Evolutionary conservation across 2,329 filamentous ascomycete species (phyloP).

Genomic region (Microcyclosporella mali): DNA sequence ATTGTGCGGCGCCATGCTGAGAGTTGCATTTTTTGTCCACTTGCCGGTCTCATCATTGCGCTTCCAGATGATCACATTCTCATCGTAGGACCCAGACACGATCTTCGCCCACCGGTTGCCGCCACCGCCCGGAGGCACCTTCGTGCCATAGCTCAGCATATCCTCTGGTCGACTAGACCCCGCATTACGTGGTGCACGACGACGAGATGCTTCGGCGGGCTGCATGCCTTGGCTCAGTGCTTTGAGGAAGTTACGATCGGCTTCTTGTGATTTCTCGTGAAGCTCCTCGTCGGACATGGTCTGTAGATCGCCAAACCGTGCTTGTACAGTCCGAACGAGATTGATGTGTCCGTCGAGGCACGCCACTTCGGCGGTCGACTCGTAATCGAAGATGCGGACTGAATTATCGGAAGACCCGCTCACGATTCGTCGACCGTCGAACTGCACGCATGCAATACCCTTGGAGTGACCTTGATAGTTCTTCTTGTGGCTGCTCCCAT

Average conservation of each 20-base stretch:
- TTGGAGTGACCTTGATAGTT: constrained; percentile 80
- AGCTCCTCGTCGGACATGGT: constrained; percentile 68
- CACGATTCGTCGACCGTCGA: constrained; percentile 86
- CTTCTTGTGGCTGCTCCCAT: constrained; percentile 66
- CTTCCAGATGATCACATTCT: constrained; percentile 92
- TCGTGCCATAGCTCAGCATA: constrained; percentile 74
- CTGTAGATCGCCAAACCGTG: constrained; percentile 83
- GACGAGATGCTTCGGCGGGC: constrained; percentile 27
- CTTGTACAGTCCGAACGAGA: constrained; percentile 89
- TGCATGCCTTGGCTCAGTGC: constrained; percentile 45
- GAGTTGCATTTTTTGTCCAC: constrained; percentile 70
- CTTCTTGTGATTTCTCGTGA: constrained; percentile 61
- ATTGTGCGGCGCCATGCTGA: constrained; percentile 17
- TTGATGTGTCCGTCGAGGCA: constrained; percentile 75
- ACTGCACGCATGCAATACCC: constrained; percentile 96
- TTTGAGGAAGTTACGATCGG: constrained; percentile 67
- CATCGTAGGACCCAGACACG: constrained; percentile 93
- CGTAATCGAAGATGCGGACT: constrained; percentile 87
- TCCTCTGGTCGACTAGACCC: constrained; percentile 70
- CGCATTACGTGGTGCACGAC: constrained; percentile 49
- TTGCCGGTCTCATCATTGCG: constrained; percentile 67
- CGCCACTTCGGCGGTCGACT: constrained; percentile 80
- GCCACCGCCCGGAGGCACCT: constrained; percentile 82
- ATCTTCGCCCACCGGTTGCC: constrained; percentile 89
- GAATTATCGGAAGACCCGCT: constrained; percentile 95